These are phyloP conservation scores for Lasiosphaeria miniovina DNA, from an alignment of 495 filamentous ascomycete species.

Conservation along the genomic window DNA sequence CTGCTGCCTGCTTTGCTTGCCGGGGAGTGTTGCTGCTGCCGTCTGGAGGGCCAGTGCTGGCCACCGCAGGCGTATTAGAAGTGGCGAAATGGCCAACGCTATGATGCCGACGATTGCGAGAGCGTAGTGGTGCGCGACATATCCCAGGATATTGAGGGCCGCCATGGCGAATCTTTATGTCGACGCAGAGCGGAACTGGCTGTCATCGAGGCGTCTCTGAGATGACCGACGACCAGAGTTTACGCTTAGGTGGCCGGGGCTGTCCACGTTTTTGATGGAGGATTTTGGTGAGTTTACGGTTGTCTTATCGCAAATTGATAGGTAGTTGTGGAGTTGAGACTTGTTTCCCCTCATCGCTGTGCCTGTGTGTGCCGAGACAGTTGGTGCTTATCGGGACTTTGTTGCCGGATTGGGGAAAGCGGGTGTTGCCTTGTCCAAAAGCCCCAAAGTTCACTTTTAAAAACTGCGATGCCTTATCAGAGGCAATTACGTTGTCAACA, in stretches of 20 bases:
- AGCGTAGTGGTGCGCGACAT: too few species aligned
- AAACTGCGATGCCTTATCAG: too few species aligned
- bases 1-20: constrained; percentile 5
- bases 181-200: too few species aligned
- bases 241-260: too few species aligned
- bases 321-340: not conserved
- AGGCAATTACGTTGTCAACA: too few species aligned
- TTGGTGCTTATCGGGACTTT: constrained; percentile 21
- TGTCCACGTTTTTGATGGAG: too few species aligned
- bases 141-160: too few species aligned
- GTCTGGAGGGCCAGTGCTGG: not conserved
- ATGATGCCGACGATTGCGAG: not conserved
- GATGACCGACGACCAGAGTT: too few species aligned
- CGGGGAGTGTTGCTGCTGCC: not conserved
- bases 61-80: not conserved
- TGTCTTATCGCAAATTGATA: not conserved
- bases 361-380: not conserved
- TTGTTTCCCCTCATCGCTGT: not conserved
- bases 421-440: not conserved
- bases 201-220: too few species aligned
- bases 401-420: constrained; percentile 18
- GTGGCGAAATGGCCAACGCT: not conserved
- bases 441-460: too few species aligned
- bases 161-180: too few species aligned
- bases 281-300: too few species aligned